Evolutionary conservation across 2,329 filamentous ascomycete genomes (phyloP).

Genomic region (Calonectria ilicicola): DNA sequence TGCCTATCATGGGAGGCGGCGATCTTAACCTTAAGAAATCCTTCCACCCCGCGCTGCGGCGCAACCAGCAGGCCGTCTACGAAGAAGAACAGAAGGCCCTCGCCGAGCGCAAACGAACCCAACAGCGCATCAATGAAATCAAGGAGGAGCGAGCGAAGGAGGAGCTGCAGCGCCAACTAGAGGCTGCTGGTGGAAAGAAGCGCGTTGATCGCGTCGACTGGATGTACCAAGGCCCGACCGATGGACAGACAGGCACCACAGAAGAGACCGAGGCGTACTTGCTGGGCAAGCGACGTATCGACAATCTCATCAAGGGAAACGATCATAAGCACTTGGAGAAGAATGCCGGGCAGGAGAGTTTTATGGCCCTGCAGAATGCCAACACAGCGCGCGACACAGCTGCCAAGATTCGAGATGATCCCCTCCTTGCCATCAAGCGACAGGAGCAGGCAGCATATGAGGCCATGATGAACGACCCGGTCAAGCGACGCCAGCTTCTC

Average conservation of each 20-base stretch:
- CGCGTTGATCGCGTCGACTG: conserved; percentile 89
- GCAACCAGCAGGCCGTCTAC: conserved; percentile 92
- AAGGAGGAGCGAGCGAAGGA: conserved; percentile 94
- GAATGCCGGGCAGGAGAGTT: conserved; percentile 69
- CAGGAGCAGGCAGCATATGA: conserved; percentile 88
- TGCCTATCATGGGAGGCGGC: conserved; percentile 83
- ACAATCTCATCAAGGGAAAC: conserved; percentile 81
- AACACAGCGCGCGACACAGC: conserved; percentile 84
- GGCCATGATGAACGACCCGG: conserved; percentile 82
- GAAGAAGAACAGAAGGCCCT: conserved; percentile 92
- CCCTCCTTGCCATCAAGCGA: conserved; percentile 91
- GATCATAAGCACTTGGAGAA: conserved; percentile 87
- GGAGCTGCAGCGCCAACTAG: conserved; percentile 90
- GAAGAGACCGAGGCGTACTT: conserved; percentile 96
- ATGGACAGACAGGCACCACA: conserved; percentile 78
- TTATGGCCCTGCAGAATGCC: conserved; percentile 74
- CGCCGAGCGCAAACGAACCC: conserved; percentile 93
- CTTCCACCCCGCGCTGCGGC: conserved; percentile 92
- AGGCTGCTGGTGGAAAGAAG: conserved; percentile 86
- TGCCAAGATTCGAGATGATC: conserved; percentile 89
- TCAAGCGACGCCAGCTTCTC: conserved; percentile 75
- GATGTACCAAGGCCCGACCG: conserved; percentile 94
- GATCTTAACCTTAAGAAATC: conserved; percentile 96
- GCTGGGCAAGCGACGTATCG: conserved; percentile 91
- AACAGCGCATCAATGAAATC: conserved; percentile 91